Percentiles rank a stretch among this genome's conserved stretches.
phyloP scores from a whole-genome alignment of 139 green algal genomes.

The Picocystis salinarum region DNA sequence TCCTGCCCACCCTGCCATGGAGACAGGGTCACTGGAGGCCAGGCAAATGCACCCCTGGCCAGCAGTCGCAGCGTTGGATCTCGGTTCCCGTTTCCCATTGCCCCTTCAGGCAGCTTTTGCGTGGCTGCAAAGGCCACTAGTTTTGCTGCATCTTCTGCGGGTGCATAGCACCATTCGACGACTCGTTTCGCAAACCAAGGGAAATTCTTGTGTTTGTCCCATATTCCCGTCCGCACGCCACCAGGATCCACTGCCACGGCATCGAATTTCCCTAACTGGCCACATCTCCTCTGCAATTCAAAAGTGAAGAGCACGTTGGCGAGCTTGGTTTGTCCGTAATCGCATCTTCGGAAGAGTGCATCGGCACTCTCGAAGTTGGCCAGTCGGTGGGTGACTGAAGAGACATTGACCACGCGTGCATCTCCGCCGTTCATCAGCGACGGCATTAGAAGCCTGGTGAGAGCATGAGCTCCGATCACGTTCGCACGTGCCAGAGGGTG shows the following conservation, averaged over 20 bases:
- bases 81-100: no score
- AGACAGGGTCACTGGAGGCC: no score
- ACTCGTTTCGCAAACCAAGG: no score
- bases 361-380: conserved; percentile 12
- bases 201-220: no score
- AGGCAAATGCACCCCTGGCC: no score
- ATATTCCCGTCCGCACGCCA: conserved; percentile 1
- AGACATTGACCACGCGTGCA: conserved; percentile 59
- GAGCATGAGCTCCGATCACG: background rate
- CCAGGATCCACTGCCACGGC: conserved; percentile 1
- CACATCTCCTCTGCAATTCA: conserved; percentile 30
- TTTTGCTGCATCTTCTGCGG: no score
- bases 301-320: conserved; percentile 76
- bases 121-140: no score
- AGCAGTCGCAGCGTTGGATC: no score
- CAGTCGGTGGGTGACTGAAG: conserved; percentile 48
- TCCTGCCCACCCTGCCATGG: no score
- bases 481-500: background rate
- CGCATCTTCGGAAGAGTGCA: background rate
- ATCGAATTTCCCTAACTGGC: background rate
- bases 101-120: no score
- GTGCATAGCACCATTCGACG: no score
- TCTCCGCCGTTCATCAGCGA: background rate
- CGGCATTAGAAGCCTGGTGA: background rate
- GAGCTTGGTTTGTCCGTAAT: conserved; percentile 62